A percentile compares a stretch with the other conserved stretches of the same genome.
These are phyloP conservation scores for Phanerochaete sordida DNA, from an alignment of 768 basidiomycete species.

Conservation along the genomic window DNA sequence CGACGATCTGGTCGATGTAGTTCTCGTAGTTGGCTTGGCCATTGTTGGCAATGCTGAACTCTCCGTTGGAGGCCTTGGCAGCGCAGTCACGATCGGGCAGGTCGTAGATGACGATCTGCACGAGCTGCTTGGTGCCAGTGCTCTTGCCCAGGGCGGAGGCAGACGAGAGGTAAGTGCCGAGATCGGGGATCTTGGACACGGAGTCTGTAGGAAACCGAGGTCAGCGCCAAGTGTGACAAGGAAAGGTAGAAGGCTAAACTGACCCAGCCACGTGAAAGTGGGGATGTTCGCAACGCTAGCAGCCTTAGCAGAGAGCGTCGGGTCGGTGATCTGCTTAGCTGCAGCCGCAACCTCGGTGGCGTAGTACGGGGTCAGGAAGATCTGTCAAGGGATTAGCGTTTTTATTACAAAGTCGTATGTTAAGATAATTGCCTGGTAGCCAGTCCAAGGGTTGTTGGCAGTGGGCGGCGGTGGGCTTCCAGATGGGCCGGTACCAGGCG, in stretches of 20 bases:
- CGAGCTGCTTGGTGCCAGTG: conserved; percentile 42
- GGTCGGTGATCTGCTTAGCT: conserved; percentile 43
- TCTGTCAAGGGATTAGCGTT: conserved; percentile 23
- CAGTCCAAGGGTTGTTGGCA: conserved; percentile 51
- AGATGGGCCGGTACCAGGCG: conserved; percentile 24
- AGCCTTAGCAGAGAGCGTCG: conserved; percentile 49
- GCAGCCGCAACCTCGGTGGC: conserved; percentile 51
- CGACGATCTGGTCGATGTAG: conserved; percentile 63
- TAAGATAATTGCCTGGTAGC: conserved; percentile 35
- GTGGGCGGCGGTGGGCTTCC: conserved; percentile 32
- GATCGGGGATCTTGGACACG: conserved; percentile 49
- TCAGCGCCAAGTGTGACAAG: not conserved
- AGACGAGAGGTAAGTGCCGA: conserved; percentile 56
- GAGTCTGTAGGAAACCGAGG: conserved; percentile 29
- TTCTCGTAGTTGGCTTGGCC: conserved; percentile 51
- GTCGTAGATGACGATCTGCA: conserved; percentile 44
- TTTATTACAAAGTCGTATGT: not conserved
- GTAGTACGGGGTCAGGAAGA: conserved; percentile 55
- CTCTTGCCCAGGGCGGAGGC: conserved; percentile 43
- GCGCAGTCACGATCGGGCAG: conserved; percentile 67
- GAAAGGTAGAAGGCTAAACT: not conserved
- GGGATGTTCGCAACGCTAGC: conserved; percentile 52
- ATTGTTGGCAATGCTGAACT: conserved; percentile 55
- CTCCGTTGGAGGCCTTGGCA: conserved; percentile 62
- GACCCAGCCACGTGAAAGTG: conserved; percentile 55